Evolutionary conservation across 2,329 filamentous ascomycete genomes (phyloP).

Genomic region (Cordyceps javanica): DNA sequence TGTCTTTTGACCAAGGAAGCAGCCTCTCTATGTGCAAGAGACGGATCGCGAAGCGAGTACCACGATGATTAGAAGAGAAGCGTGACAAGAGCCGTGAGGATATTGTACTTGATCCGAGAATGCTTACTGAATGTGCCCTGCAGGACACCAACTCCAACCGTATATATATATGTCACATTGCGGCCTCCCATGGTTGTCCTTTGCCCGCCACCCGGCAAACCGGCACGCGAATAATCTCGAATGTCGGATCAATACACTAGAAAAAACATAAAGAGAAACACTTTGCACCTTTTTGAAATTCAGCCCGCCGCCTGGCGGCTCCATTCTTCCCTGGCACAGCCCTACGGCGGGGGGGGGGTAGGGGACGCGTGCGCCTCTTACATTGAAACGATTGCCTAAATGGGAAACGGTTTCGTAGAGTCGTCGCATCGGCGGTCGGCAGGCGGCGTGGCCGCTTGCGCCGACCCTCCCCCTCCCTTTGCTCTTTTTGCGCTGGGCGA

Average conservation of each 20-base stretch:
- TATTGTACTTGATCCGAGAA: too few species aligned
- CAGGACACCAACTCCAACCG: background rate
- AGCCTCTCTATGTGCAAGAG: too few species aligned
- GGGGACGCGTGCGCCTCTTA: too few species aligned
- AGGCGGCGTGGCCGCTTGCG: background rate
- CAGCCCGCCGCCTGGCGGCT: background rate
- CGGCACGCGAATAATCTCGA: background rate
- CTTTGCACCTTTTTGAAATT: too few species aligned
- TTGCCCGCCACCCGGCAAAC: background rate
- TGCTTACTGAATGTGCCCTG: too few species aligned
- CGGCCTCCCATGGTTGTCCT: background rate
- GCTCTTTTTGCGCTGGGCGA: too few species aligned
- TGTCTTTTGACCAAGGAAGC: background rate
- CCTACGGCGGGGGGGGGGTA: too few species aligned
- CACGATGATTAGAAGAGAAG: too few species aligned
- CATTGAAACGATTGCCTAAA: constrained; percentile 4
- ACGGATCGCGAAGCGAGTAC: too few species aligned
- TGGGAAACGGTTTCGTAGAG: background rate
- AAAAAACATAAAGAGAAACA: background rate
- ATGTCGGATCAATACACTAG: too few species aligned
- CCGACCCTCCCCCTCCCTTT: too few species aligned
- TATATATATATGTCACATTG: background rate
- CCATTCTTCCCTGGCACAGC: background rate
- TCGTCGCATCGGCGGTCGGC: background rate
- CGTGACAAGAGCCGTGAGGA: background rate